Evolutionary conservation across 495 filamentous ascomycete species (phyloP).

Genomic region (Lophiotrema nucula): DNA sequence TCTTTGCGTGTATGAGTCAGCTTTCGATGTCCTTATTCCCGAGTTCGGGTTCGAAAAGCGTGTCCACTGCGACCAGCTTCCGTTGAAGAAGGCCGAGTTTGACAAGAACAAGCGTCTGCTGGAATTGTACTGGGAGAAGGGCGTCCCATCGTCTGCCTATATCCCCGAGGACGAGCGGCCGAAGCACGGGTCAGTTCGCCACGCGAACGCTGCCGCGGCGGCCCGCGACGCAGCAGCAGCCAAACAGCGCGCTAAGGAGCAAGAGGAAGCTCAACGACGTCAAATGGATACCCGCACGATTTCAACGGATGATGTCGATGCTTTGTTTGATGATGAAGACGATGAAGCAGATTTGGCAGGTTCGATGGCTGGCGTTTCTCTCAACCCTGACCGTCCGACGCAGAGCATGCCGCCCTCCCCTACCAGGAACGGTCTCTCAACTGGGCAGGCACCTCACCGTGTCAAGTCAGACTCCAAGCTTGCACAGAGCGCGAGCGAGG

Average conservation of each 20-base stretch:
- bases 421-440: constrained; percentile 68
- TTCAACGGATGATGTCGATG: constrained; percentile 84
- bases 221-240: constrained; percentile 77
- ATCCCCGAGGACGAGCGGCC: constrained; percentile 96
- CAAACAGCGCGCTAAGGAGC: constrained; percentile 72
- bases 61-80: constrained; percentile 96
- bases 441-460: constrained; percentile 72
- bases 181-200: constrained; percentile 66
- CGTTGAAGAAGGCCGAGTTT: constrained; percentile 97
- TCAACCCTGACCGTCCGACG: constrained; percentile 71
- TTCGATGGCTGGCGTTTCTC: constrained; percentile 79
- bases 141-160: constrained; percentile 91
- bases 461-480: constrained; percentile 92
- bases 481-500: constrained; percentile 65
- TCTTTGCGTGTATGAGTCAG: constrained; percentile 95
- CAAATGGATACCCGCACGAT: constrained; percentile 91
- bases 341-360: constrained; percentile 76
- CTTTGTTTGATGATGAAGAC: constrained; percentile 91
- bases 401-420: constrained; percentile 96
- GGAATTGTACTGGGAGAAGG: constrained; percentile 99
- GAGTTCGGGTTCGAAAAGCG: constrained; percentile 99
- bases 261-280: constrained; percentile 81
- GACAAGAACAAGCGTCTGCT: constrained; percentile 90
- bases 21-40: constrained; percentile 96
- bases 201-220: constrained; percentile 71